Conservation (phyloP, 2,329 filamentous ascomycete genomes). For the Aureobasidium pullulans region DNA sequence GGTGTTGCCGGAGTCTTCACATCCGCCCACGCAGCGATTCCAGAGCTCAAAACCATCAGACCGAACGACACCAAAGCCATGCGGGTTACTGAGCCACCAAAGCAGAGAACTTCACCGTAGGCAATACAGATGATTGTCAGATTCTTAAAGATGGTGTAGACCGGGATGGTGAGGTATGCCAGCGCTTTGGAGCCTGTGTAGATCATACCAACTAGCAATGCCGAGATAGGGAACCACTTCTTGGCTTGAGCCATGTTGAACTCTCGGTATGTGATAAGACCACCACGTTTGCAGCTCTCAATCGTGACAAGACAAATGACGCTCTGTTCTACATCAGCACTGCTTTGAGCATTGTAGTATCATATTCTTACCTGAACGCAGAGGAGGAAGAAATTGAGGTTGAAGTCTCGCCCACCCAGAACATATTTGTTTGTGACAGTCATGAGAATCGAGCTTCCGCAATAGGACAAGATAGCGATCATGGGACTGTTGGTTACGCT, state of each 20-base stretch:
- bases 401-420: slow-evolving; percentile 82
- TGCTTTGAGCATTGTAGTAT: background rate
- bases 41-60: slow-evolving; percentile 89
- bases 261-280: slow-evolving; percentile 73
- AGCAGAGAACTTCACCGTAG: slow-evolving; percentile 97
- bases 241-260: slow-evolving; percentile 86
- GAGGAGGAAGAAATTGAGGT: slow-evolving; percentile 92
- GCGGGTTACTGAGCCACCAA: slow-evolving; percentile 82
- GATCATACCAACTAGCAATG: slow-evolving; percentile 97
- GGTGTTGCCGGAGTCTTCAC: slow-evolving; percentile 69
- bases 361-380: slow-evolving; percentile 56
- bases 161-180: slow-evolving; percentile 91
- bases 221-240: slow-evolving; percentile 95
- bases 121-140: slow-evolving; percentile 97
- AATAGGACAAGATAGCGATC: slow-evolving; percentile 82
- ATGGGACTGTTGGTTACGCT: background rate
- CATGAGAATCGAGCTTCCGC: slow-evolving; percentile 92
- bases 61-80: slow-evolving; percentile 90
- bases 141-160: slow-evolving; percentile 99
- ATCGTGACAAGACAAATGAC: slow-evolving; percentile 84
- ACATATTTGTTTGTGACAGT: slow-evolving; percentile 99
- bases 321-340: slow-evolving; percentile 49
- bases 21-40: slow-evolving; percentile 95
- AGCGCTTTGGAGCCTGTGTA: slow-evolving; percentile 95
- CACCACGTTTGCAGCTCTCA: slow-evolving; percentile 68